Evolutionary conservation across 2,329 filamentous ascomycete species (phyloP), one percentile per base, ranked within the genome.

Genomic region (Colletotrichum chlorophyti): DNA sequence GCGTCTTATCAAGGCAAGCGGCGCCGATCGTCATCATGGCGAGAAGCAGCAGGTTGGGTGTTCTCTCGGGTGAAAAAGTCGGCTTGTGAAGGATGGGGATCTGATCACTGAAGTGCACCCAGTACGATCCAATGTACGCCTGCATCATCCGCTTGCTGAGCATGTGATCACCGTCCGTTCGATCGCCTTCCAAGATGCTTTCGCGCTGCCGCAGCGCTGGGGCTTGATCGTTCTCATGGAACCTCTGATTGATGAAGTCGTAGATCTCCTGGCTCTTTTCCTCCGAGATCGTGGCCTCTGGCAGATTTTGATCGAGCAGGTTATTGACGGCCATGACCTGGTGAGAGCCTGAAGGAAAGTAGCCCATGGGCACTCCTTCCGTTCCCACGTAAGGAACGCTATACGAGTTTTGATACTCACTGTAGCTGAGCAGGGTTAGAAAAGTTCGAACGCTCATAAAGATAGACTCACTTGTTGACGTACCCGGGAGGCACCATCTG

Each of bases 131-230:
- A 64, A 96, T 93, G 69, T 97, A 98, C 3, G 88, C 89, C 74
- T 97, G 92, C 90, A 98, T 96, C 91, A 97, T 97, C 67, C 90
- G 87, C 66, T 93, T 82, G 72, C 94, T 96, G 61, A 98, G 78
- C 78, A 88, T 83, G 60, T 89, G 85, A 21, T 77, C 75, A 49
- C 85, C 82, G 27, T 85, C 77, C 47, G 87, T 85, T 50, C 90
- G 85, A 67, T 96, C 87, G 12, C 93, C 94, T 24, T 92, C 87
- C 53, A 96, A 77, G 23, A 97, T 84, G 46, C 83, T 84, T 46
- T 91, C 91, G 68, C 93, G 92, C 61, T 89, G 86, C 63, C 89
- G 88, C 62, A 90, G 86, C 24, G 90, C 83, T 0, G 89, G 88
- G 1, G 90, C 83, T 65, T 92, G 86, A 23, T 91, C 87, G 19